phyloP scores from a whole-genome alignment of 2,329 filamentous ascomycete species.

The Fusarium burgessii region DNA sequence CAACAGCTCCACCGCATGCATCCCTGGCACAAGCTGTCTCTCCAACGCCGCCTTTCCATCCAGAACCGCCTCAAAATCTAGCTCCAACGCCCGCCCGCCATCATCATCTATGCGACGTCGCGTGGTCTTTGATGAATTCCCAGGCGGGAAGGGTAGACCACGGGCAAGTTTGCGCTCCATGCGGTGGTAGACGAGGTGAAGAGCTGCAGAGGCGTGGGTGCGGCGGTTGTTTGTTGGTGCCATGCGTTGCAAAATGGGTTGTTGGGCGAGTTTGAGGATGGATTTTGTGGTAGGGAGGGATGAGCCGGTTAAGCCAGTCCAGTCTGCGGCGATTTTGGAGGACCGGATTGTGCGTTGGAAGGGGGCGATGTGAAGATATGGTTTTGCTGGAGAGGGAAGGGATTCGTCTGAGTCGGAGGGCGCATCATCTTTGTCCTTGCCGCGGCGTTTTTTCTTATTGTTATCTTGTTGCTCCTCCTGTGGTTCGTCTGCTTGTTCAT shows the following conservation, averaged over 20 bases:
- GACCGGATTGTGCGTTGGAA: conserved; percentile 68
- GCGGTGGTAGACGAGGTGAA: conserved; percentile 66
- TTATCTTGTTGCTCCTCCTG: neutral
- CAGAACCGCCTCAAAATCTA: conserved; percentile 74
- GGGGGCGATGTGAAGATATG: conserved; percentile 64
- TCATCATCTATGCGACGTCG: conserved; percentile 44
- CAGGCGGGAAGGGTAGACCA: conserved; percentile 75
- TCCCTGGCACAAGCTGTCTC: conserved; percentile 68
- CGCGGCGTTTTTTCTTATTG: conserved; percentile 32
- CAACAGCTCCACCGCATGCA: conserved; percentile 73
- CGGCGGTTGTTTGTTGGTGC: conserved; percentile 61
- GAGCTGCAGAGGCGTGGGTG: conserved; percentile 65
- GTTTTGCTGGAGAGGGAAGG: conserved; percentile 48
- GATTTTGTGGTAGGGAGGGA: conserved; percentile 67
- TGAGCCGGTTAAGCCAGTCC: conserved; percentile 67
- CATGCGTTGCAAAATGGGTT: conserved; percentile 70
- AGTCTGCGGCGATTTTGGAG: conserved; percentile 75
- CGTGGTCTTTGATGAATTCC: conserved; percentile 48
- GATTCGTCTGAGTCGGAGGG: conserved; percentile 36
- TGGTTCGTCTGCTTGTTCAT: neutral
- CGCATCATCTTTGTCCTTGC: conserved; percentile 31
- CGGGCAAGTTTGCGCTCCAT: conserved; percentile 69
- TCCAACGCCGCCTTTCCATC: conserved; percentile 69
- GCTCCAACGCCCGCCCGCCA: conserved; percentile 66
- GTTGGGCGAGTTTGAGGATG: conserved; percentile 69